Evolutionary conservation across 441 rosid genomes (phyloP).

Genomic region (Heliophila coronopifolia): DNA sequence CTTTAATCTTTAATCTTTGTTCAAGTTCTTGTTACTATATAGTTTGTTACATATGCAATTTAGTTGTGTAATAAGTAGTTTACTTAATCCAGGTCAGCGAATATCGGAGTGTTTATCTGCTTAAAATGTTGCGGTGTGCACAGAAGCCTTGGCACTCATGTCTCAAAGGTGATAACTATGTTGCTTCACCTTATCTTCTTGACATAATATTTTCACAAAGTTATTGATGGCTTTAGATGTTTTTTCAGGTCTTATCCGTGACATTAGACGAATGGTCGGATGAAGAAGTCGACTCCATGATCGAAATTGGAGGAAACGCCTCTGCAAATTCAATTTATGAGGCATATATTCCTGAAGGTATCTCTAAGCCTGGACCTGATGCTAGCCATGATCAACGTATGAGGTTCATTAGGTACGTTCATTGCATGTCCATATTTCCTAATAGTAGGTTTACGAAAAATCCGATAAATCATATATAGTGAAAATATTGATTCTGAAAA

Average conservation of each 20-base stretch:
- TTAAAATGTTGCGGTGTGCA: slow-evolving; percentile 94
- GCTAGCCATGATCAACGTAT: slow-evolving; percentile 66
- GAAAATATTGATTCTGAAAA: slow-evolving; percentile 15
- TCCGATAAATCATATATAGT: neutral
- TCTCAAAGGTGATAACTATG: slow-evolving; percentile 70
- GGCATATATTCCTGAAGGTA: slow-evolving; percentile 69
- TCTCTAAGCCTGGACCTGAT: slow-evolving; percentile 70
- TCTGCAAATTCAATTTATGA: slow-evolving; percentile 88
- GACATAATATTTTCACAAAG: neutral
- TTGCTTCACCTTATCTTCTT: neutral
- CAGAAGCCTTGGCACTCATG: slow-evolving; percentile 89
- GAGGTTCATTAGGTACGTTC: slow-evolving; percentile 76
- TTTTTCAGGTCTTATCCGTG: slow-evolving; percentile 74
- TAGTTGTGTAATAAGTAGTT: no score
- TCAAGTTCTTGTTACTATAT: no score
- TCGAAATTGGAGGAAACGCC: slow-evolving; percentile 89
- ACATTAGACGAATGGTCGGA: slow-evolving; percentile 93
- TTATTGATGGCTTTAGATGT: neutral
- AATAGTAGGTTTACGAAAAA: neutral
- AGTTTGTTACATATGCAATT: no score
- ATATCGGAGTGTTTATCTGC: slow-evolving; percentile 94
- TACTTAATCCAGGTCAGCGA: slow-evolving; percentile 66
- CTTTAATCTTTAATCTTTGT: no score
- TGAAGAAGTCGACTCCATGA: slow-evolving; percentile 78
- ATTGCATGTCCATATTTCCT: no score